Evolutionary conservation across 495 filamentous ascomycete species (phyloP), one percentile per base, ranked within the genome.

Genomic region (Cladorrhinum samala): DNA sequence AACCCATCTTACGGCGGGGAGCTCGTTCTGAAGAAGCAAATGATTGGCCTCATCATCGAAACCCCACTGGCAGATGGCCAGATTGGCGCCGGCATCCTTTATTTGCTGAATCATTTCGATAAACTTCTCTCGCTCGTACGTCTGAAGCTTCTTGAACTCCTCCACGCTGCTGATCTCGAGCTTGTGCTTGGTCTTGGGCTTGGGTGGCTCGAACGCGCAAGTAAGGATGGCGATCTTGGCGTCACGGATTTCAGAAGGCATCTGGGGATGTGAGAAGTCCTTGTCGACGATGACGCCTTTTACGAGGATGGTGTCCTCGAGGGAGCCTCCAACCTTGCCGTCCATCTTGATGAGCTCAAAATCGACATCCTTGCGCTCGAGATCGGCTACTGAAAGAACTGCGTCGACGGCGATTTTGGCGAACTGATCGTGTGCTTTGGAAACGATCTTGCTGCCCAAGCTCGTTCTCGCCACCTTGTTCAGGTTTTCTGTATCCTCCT

Each of bases 111-210:
- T 95, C 93, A 99, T 99, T 75, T 97, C 93, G 50, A 87, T 81
- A 66, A 99, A 99, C 70, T 96, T 99, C 67, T 87, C 83, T 54
- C 82, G 84, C 72, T 99, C 93, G 71, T 99, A 99, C 41, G 78
- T 87, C 63, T 99, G 93, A 53, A 99, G 73, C 65, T 89, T 90
- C 77, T 93, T 95, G 77, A 95, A 99, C 70, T 99, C 93, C 54
- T 96, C 91, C 9, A 99, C 92, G 44, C 83, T 88, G 51, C 91
- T 94, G 68, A 99, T 99, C 61, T 99, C 94, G 25, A 99, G 80
- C 80, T 95, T 96, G 75, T 99, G 93, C 81, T 99, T 99, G 21
- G 93, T 99, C 83, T 99, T 99, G 44, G 93, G 93, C 79, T 99
- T 99, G 14, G 93, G 93, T n/a, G 93, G 93, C 74, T 99, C 93